A percentile compares a stretch with the other conserved stretches of the same genome.
phyloP scores from a whole-genome alignment of 257 asterid species.

The Solanum habrochaites region DNA sequence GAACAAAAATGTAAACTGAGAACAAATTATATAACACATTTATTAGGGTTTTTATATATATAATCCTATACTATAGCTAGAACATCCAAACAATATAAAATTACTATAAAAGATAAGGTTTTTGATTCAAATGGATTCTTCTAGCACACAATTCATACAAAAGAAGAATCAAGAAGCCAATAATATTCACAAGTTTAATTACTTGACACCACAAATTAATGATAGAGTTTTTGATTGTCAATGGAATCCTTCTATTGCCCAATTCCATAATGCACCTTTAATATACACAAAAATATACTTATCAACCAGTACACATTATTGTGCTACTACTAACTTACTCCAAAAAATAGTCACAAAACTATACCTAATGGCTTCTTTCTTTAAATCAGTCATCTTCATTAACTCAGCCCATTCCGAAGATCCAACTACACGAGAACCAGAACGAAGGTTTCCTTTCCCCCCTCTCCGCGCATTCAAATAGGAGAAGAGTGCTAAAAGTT shows the following conservation, averaged over 20 bases:
- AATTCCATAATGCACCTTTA: not conserved
- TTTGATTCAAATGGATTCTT: not conserved
- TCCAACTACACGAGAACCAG: too few relatives aligned
- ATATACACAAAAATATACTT: not conserved
- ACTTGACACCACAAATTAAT: not conserved
- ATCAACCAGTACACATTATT: not conserved
- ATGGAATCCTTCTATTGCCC: not conserved
- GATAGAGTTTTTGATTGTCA: not conserved
- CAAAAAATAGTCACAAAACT: not conserved
- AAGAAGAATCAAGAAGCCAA: not conserved
- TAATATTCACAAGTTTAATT: not conserved
- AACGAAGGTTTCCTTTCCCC: too few relatives aligned
- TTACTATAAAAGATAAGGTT: too few relatives aligned
- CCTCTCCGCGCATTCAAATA: not conserved
- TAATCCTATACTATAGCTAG: not conserved
- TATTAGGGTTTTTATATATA: too few relatives aligned
- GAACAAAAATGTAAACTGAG: too few relatives aligned
- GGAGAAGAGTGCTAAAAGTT: constrained; percentile 9
- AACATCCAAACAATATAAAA: not conserved
- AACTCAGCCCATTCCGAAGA: not conserved
- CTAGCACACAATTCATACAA: not conserved
- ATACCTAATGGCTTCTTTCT: constrained; percentile 36
- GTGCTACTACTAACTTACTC: too few relatives aligned
- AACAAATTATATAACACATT: too few relatives aligned
- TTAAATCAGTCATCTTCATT: constrained; percentile 30